These are phyloP conservation scores for Mycena kentingensis DNA, from an alignment of 768 basidiomycete species.

Conservation along the genomic window DNA sequence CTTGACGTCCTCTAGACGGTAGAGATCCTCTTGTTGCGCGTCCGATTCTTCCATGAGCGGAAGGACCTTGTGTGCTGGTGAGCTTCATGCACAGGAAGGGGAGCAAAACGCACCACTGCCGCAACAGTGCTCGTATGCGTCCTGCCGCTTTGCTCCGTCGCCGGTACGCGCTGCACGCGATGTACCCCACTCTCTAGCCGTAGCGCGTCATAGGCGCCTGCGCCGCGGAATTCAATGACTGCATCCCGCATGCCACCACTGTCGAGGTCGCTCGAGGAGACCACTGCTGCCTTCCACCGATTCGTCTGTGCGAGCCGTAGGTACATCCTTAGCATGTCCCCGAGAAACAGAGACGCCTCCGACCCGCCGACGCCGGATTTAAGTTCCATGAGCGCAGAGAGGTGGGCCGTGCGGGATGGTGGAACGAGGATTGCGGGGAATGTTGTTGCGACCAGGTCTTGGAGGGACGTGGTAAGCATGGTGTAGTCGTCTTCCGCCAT, in stretches of 20 bases:
- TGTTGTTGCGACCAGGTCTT: conserved; percentile 38
- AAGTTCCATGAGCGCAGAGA: conserved; percentile 85
- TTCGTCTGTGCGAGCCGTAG: conserved; percentile 57
- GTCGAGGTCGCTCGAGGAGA: conserved; percentile 59
- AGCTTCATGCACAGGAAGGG: not conserved
- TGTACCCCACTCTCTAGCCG: conserved; percentile 96
- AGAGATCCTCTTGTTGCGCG: conserved; percentile 60
- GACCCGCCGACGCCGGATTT: conserved; percentile 93
- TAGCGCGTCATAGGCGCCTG: conserved; percentile 75
- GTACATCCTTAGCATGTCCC: conserved; percentile 83
- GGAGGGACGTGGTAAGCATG: conserved; percentile 41
- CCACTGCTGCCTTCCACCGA: conserved; percentile 61
- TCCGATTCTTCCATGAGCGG: conserved; percentile 75
- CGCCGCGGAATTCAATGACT: conserved; percentile 75
- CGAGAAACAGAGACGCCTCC: conserved; percentile 82
- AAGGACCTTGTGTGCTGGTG: conserved; percentile 61
- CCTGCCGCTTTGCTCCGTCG: conserved; percentile 84
- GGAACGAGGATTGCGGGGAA: conserved; percentile 79
- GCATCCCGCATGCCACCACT: conserved; percentile 77
- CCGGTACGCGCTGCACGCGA: conserved; percentile 91
- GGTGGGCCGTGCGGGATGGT: conserved; percentile 58
- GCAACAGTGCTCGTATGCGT: conserved; percentile 92
- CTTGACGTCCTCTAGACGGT: conserved; percentile 82
- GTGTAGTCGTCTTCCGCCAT: conserved; percentile 72
- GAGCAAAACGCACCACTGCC: conserved; percentile 63